phyloP scores from a whole-genome alignment of 768 basidiomycete genomes.

The Calocybe cyanea region DNA sequence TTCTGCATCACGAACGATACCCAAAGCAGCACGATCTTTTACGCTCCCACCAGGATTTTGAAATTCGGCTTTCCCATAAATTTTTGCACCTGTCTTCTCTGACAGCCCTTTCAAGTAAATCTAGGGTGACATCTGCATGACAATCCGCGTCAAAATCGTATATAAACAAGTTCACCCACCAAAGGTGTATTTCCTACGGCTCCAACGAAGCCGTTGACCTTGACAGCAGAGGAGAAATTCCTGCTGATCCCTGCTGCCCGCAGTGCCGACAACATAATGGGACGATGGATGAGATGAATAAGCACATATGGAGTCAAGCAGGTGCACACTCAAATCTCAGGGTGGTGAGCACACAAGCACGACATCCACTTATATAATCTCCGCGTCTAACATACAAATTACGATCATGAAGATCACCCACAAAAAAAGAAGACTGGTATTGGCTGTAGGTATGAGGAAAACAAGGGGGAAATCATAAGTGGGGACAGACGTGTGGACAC shows the following conservation, averaged over 20 bases:
- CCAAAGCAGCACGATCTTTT: slow-evolving; percentile 95
- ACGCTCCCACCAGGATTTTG: slow-evolving; percentile 98
- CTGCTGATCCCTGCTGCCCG: slow-evolving; percentile 25
- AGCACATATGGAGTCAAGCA: neutral
- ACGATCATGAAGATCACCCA: slow-evolving; percentile 24
- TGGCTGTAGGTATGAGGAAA: slow-evolving; percentile 19
- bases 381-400: slow-evolving; percentile 14
- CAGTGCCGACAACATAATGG: slow-evolving; percentile 30
- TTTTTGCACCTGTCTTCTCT: slow-evolving; percentile 75
- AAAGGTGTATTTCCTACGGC: slow-evolving; percentile 93
- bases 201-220: slow-evolving; percentile 77
- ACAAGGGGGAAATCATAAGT: slow-evolving; percentile 26
- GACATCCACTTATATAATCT: slow-evolving; percentile 34
- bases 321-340: neutral
- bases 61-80: slow-evolving; percentile 96
- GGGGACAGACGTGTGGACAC: slow-evolving; percentile 28
- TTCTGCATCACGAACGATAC: slow-evolving; percentile 85
- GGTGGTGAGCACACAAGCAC: slow-evolving; percentile 26
- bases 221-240: slow-evolving; percentile 34
- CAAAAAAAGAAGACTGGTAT: slow-evolving; percentile 16
- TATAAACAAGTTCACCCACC: slow-evolving; percentile 39
- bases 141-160: neutral
- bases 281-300: slow-evolving; percentile 8
- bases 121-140: slow-evolving; percentile 34
- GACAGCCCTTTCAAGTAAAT: slow-evolving; percentile 82